Conservation (phyloP, 2,329 filamentous ascomycete genomes). For the Venturia carpophila region DNA sequence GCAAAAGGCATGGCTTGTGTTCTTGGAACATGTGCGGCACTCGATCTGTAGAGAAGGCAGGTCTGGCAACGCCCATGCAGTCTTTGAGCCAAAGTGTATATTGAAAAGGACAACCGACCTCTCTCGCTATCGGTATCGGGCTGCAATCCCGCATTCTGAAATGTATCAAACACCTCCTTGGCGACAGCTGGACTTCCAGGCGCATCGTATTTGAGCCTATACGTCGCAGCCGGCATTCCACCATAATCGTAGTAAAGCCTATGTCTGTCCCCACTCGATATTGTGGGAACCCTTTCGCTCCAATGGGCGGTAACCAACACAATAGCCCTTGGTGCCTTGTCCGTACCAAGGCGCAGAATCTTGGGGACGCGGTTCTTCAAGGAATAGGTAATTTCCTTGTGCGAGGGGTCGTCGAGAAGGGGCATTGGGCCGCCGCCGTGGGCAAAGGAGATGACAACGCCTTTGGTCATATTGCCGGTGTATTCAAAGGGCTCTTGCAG, state of each 20-base stretch:
- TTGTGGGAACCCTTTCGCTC: conserved; percentile 42
- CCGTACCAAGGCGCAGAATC: conserved; percentile 47
- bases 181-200: conserved; percentile 49
- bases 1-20: neutral
- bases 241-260: conserved; percentile 51
- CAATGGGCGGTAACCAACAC: conserved; percentile 54
- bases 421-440: conserved; percentile 48
- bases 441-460: conserved; percentile 34
- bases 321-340: conserved; percentile 44
- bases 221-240: conserved; percentile 50
- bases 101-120: neutral
- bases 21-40: neutral
- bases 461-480: conserved; percentile 23
- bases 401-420: conserved; percentile 47
- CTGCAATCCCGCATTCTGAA: conserved; percentile 42
- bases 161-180: conserved; percentile 38
- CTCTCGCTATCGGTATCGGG: conserved; percentile 26
- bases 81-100: neutral
- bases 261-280: conserved; percentile 44
- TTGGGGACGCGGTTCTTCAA: conserved; percentile 47
- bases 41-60: neutral
- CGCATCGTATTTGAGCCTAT: conserved; percentile 49
- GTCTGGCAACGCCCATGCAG: neutral
- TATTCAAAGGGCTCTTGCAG: conserved; percentile 10
- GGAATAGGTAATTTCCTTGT: conserved; percentile 45